phyloP scores from a whole-genome alignment of 2,329 filamentous ascomycete species.

The Tolypocladium capitatum region DNA sequence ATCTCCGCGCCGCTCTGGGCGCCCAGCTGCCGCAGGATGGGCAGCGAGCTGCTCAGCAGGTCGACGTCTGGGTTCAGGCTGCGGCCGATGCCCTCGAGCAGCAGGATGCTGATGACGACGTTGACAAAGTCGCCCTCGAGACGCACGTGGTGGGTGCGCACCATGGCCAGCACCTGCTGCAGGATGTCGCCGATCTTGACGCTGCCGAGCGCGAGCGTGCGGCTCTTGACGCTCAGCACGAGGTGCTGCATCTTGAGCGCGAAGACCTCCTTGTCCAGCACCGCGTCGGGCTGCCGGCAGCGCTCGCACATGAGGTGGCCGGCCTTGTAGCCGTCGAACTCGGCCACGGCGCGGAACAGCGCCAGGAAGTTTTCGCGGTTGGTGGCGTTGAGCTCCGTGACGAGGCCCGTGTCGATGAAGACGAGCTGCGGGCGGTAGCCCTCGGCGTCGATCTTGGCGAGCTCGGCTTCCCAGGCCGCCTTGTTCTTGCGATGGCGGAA shows the following conservation, averaged over 20 bases:
- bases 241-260: constrained; percentile 95
- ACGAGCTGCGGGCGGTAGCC: constrained; percentile 89
- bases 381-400: constrained; percentile 77
- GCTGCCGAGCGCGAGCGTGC: constrained; percentile 82
- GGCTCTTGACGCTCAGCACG: constrained; percentile 77
- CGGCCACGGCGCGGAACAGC: constrained; percentile 87
- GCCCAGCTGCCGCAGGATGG: constrained; percentile 79
- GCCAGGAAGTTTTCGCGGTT: constrained; percentile 90
- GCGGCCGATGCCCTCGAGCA: constrained; percentile 88
- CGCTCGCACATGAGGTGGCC: constrained; percentile 93
- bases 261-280: constrained; percentile 81
- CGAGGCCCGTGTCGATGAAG: constrained; percentile 92
- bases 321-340: constrained; percentile 93
- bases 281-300: constrained; percentile 81
- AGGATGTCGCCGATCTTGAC: constrained; percentile 94
- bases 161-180: constrained; percentile 82
- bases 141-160: constrained; percentile 79
- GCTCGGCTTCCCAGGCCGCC: constrained; percentile 58
- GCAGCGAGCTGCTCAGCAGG: constrained; percentile 71
- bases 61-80: constrained; percentile 78
- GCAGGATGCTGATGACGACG: constrained; percentile 85
- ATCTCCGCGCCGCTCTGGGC: constrained; percentile 60
- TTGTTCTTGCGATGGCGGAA: constrained; percentile 49
- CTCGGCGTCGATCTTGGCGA: constrained; percentile 67
- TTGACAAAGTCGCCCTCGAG: constrained; percentile 98